Percentiles rank a stretch among this genome's conserved stretches.
Evolutionary conservation across 176 grass and related monocot genomes (phyloP).

Genomic region (Aegilops longissima): DNA sequence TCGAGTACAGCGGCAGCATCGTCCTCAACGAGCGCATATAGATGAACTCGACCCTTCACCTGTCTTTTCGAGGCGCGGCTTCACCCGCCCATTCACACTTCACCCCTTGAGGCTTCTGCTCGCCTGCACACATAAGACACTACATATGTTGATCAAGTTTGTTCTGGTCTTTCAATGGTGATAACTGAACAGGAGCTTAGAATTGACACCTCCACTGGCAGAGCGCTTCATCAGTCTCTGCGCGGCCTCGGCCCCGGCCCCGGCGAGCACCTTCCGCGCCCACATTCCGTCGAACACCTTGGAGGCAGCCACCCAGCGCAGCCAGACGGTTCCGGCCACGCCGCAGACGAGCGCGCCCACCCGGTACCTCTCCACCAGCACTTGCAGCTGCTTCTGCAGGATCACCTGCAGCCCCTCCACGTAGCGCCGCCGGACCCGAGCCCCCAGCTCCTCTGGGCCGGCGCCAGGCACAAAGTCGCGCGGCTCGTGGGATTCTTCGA

Average conservation of each 20-base stretch:
- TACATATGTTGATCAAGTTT: not conserved
- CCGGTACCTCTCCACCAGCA: slow-evolving; percentile 56
- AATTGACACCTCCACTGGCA: not conserved
- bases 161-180: not conserved
- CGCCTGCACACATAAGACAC: not conserved
- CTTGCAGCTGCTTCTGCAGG: slow-evolving; percentile 59
- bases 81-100: slow-evolving; percentile 21
- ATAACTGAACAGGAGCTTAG: slow-evolving; percentile 1
- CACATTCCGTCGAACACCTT: slow-evolving; percentile 64
- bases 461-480: slow-evolving; percentile 31
- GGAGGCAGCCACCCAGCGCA: slow-evolving; percentile 36
- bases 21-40: slow-evolving; percentile 56
- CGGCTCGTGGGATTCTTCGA: slow-evolving; percentile 14
- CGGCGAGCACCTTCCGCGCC: slow-evolving; percentile 24
- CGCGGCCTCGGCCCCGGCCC: not conserved
- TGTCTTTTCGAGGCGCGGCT: slow-evolving; percentile 7
- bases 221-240: not conserved
- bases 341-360: slow-evolving; percentile 56
- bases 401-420: slow-evolving; percentile 69
- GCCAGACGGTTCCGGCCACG: slow-evolving; percentile 45
- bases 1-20: slow-evolving; percentile 64
- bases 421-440: slow-evolving; percentile 42
- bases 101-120: not conserved
- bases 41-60: slow-evolving; percentile 28
- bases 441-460: not conserved